Percentiles rank a stretch among this genome's conserved stretches.
Conservation (phyloP, 2,329 filamentous ascomycete genomes). For the Ampelomyces quisqualis region DNA sequence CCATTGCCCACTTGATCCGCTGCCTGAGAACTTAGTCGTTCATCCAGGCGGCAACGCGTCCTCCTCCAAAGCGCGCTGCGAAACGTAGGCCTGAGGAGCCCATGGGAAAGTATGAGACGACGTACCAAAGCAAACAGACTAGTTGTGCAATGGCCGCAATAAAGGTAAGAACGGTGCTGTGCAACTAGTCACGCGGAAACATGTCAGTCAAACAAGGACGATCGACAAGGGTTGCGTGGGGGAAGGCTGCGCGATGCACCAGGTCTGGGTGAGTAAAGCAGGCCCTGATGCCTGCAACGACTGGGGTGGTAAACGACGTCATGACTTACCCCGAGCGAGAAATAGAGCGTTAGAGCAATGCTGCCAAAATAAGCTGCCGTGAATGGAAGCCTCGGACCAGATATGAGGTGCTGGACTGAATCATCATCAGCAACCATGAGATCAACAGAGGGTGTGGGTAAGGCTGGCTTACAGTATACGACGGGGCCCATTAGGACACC, state of each 20-base stretch:
- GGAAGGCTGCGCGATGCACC: conserved; percentile 23
- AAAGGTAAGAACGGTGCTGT: conserved; percentile 80
- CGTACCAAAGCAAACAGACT: conserved; percentile 82
- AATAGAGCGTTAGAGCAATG: conserved; percentile 85
- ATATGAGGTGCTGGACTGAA: conserved; percentile 73
- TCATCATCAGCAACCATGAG: conserved; percentile 18
- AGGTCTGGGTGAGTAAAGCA: conserved; percentile 22
- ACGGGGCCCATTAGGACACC: conserved; percentile 90
- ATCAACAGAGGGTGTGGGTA: conserved; percentile 10
- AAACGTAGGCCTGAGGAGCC: conserved; percentile 84
- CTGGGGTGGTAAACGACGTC: conserved; percentile 11
- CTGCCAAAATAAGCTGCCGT: conserved; percentile 94
- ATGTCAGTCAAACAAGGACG: conserved; percentile 39
- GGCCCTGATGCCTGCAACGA: conserved; percentile 23
- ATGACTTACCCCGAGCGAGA: conserved; percentile 86
- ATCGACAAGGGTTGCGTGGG: conserved; percentile 36
- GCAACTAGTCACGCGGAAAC: conserved; percentile 55
- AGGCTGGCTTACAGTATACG: conserved; percentile 60
- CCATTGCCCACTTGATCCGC: conserved; percentile 10
- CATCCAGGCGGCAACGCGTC: conserved; percentile 86
- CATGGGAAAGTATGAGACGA: conserved; percentile 98
- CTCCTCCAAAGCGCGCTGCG: conserved; percentile 81
- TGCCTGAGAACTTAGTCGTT: conserved; percentile 57
- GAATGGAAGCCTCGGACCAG: conserved; percentile 82
- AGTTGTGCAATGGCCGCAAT: conserved; percentile 82